Evolutionary conservation across 768 basidiomycete genomes (phyloP).

Genomic region (Agrocybe praecox): DNA sequence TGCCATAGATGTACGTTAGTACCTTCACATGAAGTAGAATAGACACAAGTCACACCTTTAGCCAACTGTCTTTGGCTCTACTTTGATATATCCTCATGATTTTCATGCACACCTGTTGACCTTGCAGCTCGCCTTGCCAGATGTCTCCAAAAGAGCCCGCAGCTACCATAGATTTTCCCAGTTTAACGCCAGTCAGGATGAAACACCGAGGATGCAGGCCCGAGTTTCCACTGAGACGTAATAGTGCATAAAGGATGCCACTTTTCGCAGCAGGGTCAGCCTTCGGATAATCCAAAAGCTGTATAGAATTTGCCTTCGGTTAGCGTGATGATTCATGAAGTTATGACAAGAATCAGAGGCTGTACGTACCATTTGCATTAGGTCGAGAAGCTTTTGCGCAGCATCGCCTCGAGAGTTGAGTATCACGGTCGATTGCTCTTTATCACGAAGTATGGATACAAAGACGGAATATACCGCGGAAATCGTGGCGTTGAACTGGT

Average conservation of each 20-base stretch:
- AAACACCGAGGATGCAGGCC: conserved; percentile 29
- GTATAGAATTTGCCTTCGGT: background rate
- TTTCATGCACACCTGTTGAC: conserved; percentile 26
- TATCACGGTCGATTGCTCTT: conserved; percentile 3
- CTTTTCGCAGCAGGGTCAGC: conserved; percentile 12
- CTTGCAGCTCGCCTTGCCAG: conserved; percentile 21
- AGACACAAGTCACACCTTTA: conserved; percentile 23
- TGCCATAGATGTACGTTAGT: conserved; percentile 3
- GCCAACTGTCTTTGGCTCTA: conserved; percentile 13
- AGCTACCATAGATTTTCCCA: conserved; percentile 6
- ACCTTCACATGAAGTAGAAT: background rate
- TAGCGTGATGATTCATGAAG: background rate
- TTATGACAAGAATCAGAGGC: background rate
- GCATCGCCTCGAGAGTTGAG: conserved; percentile 6
- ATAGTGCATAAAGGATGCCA: conserved; percentile 19
- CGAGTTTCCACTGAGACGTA: conserved; percentile 25
- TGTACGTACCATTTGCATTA: conserved; percentile 26
- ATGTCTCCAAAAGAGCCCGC: conserved; percentile 31
- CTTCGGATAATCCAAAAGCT: conserved; percentile 19
- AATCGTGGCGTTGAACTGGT: conserved; percentile 4
- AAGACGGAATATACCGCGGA: conserved; percentile 10
- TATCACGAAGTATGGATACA: conserved; percentile 7
- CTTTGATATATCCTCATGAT: conserved; percentile 24
- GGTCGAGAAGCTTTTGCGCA: conserved; percentile 20
- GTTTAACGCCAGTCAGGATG: conserved; percentile 15